Conservation (phyloP, 495 filamentous ascomycete species). For the Patellaria atrata region DNA sequence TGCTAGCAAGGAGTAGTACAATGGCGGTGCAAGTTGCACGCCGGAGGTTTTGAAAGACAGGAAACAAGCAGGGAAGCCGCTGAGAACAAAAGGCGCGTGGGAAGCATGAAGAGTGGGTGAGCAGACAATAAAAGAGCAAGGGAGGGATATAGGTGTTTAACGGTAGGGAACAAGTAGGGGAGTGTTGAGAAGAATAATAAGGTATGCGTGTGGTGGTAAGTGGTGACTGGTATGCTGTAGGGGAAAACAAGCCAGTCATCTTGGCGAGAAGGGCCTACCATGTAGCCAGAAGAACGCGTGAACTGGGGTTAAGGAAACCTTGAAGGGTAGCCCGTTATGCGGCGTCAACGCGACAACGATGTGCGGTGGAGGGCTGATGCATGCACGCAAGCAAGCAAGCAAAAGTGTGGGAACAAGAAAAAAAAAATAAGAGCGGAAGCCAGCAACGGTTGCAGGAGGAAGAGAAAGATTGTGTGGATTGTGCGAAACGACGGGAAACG, state of each 20-base stretch:
- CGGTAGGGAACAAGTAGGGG: background rate
- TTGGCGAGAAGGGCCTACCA: constrained; percentile 28
- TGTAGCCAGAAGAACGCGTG: constrained; percentile 21
- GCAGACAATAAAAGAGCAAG: background rate
- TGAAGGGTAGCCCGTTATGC: constrained; percentile 16
- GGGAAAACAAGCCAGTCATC: constrained; percentile 15
- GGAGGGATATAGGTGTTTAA: background rate
- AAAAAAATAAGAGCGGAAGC: constrained; percentile 7
- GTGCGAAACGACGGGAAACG: constrained; percentile 2
- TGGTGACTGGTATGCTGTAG: constrained; percentile 8
- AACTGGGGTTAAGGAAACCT: constrained; percentile 21
- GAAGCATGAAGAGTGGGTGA: constrained; percentile 1
- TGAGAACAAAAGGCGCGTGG: constrained; percentile 1
- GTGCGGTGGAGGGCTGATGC: constrained; percentile 22
- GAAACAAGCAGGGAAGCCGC: constrained; percentile 9
- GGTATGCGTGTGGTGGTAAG: background rate
- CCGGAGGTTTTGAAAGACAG: background rate
- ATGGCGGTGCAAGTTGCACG: no score
- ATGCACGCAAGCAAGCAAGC: constrained; percentile 18
- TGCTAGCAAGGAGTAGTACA: no score
- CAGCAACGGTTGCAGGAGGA: constrained; percentile 1
- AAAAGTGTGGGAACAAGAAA: constrained; percentile 5
- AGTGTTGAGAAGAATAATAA: background rate
- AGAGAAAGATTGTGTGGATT: background rate
- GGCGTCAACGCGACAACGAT: constrained; percentile 18